phyloP scores from a whole-genome alignment of 2,329 filamentous ascomycete species.

The Ophiocordyceps australis region DNA sequence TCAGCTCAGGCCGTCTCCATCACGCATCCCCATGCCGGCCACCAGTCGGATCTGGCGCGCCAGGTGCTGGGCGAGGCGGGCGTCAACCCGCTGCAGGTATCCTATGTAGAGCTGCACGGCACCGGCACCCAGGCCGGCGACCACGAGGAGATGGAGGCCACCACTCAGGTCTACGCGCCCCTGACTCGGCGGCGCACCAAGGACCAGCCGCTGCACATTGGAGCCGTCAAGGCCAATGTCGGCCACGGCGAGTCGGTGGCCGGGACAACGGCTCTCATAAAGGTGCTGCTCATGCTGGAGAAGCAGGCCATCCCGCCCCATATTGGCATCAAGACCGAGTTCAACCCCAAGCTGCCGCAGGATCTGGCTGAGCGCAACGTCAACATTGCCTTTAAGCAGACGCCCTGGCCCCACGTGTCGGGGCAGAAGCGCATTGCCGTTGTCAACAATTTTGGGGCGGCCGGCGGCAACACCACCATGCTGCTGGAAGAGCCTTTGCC shows the following conservation, averaged over 20 bases:
- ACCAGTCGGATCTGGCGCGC: background rate
- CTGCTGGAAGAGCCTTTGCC: conserved; percentile 41
- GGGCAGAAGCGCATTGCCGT: conserved; percentile 13
- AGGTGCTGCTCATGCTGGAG: conserved; percentile 29
- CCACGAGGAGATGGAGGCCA: background rate
- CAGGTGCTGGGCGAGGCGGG: background rate
- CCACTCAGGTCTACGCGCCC: background rate
- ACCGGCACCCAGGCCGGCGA: conserved; percentile 1
- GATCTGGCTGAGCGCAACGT: conserved; percentile 22
- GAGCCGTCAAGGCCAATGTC: conserved; percentile 30
- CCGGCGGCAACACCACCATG: conserved; percentile 43
- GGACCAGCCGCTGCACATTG: conserved; percentile 20
- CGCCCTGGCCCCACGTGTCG: conserved; percentile 11
- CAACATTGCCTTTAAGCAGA: conserved; percentile 16
- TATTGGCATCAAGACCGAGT: conserved; percentile 28
- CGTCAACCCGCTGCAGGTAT: background rate
- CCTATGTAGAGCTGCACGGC: conserved; percentile 1
- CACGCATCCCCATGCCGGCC: conserved; percentile 47
- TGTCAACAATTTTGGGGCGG: conserved; percentile 33
- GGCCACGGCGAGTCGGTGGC: conserved; percentile 27
- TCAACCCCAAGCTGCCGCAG: conserved; percentile 23
- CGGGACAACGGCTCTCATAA: conserved; percentile 22
- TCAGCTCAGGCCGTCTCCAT: conserved; percentile 54
- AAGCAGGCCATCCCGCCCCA: conserved; percentile 30
- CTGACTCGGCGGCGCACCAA: background rate